A percentile compares a stretch with the other conserved stretches of the same genome.
Conservation (phyloP, 257 asterid species). For the Eucommia ulmoides region DNA sequence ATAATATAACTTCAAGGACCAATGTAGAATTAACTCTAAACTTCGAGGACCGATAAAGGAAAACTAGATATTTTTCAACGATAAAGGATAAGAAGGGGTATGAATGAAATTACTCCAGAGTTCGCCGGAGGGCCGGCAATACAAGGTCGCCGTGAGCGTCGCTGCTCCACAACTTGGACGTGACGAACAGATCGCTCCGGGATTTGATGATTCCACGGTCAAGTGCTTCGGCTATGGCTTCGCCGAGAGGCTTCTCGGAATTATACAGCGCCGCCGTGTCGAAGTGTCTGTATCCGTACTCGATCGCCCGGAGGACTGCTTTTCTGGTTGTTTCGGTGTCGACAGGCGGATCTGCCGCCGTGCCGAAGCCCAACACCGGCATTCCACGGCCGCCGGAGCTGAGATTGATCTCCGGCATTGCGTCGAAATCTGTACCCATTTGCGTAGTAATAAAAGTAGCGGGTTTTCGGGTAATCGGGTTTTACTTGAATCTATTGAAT, state of each 20-base stretch:
- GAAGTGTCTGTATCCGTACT: not conserved
- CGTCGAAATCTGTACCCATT: too few relatives aligned
- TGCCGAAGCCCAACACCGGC: slow-evolving; percentile 1
- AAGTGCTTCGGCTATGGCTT: not conserved
- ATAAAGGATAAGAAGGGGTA: too few relatives aligned
- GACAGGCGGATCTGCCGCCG: not conserved
- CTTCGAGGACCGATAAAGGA: too few relatives aligned
- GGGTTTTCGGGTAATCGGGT: too few relatives aligned
- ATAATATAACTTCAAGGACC: too few relatives aligned
- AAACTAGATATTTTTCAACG: too few relatives aligned
- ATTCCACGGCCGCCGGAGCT: not conserved
- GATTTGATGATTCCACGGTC: not conserved
- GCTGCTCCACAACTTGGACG: slow-evolving; percentile 2
- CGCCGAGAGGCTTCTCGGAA: not conserved
- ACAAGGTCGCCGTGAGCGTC: not conserved
- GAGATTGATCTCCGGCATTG: not conserved
- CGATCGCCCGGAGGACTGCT: not conserved
- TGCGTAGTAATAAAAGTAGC: too few relatives aligned
- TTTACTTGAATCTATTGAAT: too few relatives aligned
- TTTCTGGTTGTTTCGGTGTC: not conserved
- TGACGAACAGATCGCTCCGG: not conserved
- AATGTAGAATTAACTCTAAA: too few relatives aligned
- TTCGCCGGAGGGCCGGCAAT: not conserved
- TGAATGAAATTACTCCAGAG: not conserved
- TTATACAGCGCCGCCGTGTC: not conserved